Evolutionary conservation across 306 rosid genomes (phyloP).

Genomic region (Cicer pinnatifidum): DNA sequence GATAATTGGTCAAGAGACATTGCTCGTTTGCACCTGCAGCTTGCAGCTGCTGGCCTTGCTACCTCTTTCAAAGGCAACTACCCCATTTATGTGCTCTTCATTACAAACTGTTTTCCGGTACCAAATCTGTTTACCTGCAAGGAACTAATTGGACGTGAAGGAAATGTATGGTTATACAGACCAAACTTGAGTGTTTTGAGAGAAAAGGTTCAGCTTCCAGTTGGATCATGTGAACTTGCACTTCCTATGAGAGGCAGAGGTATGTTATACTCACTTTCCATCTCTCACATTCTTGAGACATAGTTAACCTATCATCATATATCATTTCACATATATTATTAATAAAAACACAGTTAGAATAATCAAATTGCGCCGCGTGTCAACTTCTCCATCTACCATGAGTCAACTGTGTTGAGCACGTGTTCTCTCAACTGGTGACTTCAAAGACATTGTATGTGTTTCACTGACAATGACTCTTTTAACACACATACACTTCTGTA

Average conservation of each 20-base stretch:
- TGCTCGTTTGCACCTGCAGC: constrained; percentile 86
- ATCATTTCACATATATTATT: not conserved
- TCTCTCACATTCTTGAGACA: constrained; percentile 27
- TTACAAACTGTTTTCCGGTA: constrained; percentile 72
- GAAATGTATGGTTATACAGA: constrained; percentile 77
- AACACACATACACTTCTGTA: not conserved
- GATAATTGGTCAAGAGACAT: constrained; percentile 92
- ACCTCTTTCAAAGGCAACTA: constrained; percentile 76
- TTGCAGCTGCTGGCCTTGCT: constrained; percentile 83
- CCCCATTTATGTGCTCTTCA: constrained; percentile 70
- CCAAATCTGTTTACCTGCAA: constrained; percentile 80
- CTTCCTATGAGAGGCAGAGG: constrained; percentile 86
- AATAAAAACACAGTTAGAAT: not conserved
- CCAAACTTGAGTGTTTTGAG: constrained; percentile 74
- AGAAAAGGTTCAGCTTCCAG: constrained; percentile 75
- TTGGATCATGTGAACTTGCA: constrained; percentile 92
- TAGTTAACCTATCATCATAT: not conserved
- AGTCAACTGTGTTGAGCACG: not conserved
- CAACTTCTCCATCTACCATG: not conserved
- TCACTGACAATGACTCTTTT: not conserved
- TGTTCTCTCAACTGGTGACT: constrained; percentile 2
- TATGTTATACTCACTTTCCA: constrained; percentile 45
- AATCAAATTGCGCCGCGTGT: not conserved
- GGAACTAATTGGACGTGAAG: constrained; percentile 65
- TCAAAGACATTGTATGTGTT: constrained; percentile 1